Percentiles rank a stretch among this genome's conserved stretches.
Conservation (phyloP, 768 basidiomycete species). For the Auricularia sp. region DNA sequence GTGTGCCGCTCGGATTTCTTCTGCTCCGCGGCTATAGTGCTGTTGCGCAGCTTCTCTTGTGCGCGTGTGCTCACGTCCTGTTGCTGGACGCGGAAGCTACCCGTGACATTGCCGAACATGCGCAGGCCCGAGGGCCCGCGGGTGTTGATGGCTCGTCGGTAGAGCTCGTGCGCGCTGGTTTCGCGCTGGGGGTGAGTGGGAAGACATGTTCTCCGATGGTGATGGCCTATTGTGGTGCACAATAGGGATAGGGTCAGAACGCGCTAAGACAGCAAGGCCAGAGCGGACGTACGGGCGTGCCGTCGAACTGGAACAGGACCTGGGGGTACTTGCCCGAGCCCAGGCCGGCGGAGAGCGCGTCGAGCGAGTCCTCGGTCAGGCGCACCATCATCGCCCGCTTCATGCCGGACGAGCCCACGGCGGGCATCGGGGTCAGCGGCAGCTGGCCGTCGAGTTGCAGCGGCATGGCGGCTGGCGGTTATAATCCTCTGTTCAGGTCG, state of each 20-base stretch:
- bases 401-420: slow-evolving; percentile 44
- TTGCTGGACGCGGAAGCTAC: slow-evolving; percentile 60
- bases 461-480: slow-evolving; percentile 37
- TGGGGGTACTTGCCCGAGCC: background rate
- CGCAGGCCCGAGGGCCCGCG: slow-evolving; percentile 56
- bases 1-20: slow-evolving; percentile 40
- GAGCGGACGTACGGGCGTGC: slow-evolving; percentile 37
- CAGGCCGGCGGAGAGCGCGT: slow-evolving; percentile 43
- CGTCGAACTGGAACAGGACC: slow-evolving; percentile 53
- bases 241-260: background rate
- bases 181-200: slow-evolving; percentile 46
- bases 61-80: slow-evolving; percentile 24
- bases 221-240: slow-evolving; percentile 37
- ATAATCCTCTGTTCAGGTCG: background rate
- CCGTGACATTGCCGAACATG: slow-evolving; percentile 62
- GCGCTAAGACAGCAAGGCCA: background rate
- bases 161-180: slow-evolving; percentile 56
- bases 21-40: slow-evolving; percentile 28
- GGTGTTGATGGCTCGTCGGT: slow-evolving; percentile 50
- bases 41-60: slow-evolving; percentile 28
- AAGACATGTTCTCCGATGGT: slow-evolving; percentile 57
- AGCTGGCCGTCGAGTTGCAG: slow-evolving; percentile 46
- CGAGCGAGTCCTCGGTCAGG: slow-evolving; percentile 61
- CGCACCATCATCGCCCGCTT: slow-evolving; percentile 71
- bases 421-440: slow-evolving; percentile 46